Evolutionary conservation across 2,329 filamentous ascomycete species (phyloP).

Genomic region (Cercospora beticola): DNA sequence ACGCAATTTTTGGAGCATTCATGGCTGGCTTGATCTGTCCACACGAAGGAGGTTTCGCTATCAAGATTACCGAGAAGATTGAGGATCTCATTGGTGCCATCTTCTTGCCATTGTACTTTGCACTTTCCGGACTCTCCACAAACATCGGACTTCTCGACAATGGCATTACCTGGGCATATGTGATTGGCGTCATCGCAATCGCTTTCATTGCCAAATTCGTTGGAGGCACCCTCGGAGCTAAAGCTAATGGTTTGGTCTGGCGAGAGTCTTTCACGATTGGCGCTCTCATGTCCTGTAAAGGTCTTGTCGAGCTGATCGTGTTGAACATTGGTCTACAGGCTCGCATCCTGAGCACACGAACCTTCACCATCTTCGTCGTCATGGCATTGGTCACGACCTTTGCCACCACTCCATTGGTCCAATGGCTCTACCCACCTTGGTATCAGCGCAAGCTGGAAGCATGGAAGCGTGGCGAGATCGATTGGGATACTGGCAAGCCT

Average conservation of each 20-base stretch:
- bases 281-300: constrained; percentile 93
- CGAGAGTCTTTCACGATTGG: constrained; percentile 86
- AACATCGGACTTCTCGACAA: constrained; percentile 79
- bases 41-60: constrained; percentile 84
- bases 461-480: constrained; percentile 82
- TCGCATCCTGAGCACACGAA: constrained; percentile 66
- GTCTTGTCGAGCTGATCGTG: constrained; percentile 80
- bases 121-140: constrained; percentile 84
- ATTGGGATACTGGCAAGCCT: constrained; percentile 71
- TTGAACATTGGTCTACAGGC: constrained; percentile 22
- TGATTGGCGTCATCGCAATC: constrained; percentile 75
- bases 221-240: constrained; percentile 77
- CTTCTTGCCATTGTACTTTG: constrained; percentile 90
- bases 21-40: constrained; percentile 86
- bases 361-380: constrained; percentile 91
- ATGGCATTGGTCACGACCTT: constrained; percentile 91
- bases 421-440: constrained; percentile 71
- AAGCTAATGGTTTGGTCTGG: constrained; percentile 77
- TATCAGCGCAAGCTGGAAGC: constrained; percentile 71
- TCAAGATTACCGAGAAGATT: constrained; percentile 89
- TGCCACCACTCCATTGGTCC: constrained; percentile 73
- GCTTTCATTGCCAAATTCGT: constrained; percentile 84
- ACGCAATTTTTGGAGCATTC: constrained; percentile 93
- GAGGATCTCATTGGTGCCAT: constrained; percentile 84
- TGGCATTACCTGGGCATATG: constrained; percentile 85